phyloP scores from a whole-genome alignment of 192 early-diverging fungal genomes.

The Coemansia sp. region DNA sequence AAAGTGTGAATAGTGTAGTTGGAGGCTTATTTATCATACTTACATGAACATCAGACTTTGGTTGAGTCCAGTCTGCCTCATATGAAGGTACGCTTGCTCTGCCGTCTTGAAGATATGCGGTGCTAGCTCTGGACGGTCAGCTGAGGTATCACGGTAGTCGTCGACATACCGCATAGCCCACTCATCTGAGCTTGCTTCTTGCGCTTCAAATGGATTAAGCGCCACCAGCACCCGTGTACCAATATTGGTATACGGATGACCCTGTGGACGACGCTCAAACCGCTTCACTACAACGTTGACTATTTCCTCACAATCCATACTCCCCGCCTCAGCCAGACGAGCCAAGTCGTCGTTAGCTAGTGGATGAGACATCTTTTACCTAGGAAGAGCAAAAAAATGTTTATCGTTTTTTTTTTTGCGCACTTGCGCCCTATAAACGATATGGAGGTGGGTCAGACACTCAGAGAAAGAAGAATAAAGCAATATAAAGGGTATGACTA shows the following conservation, averaged over 20 bases:
- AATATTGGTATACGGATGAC: constrained; percentile 68
- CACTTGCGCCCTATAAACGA: neutral
- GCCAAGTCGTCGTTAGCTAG: constrained; percentile 45
- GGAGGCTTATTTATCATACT: constrained; percentile 6
- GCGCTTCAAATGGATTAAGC: constrained; percentile 63
- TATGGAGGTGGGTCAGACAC: neutral
- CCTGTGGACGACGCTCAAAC: constrained; percentile 46
- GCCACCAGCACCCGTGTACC: constrained; percentile 69
- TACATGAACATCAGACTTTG: constrained; percentile 66
- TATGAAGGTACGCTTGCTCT: constrained; percentile 69
- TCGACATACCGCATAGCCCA: constrained; percentile 71
- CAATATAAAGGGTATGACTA: neutral
- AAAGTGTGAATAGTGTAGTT: constrained; percentile 46
- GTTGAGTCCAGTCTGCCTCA: constrained; percentile 70
- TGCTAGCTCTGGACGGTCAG: constrained; percentile 40
- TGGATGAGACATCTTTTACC: constrained; percentile 19
- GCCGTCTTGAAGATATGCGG: constrained; percentile 75
- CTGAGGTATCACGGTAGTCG: constrained; percentile 66
- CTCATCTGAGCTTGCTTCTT: constrained; percentile 58
- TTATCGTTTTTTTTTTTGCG: neutral
- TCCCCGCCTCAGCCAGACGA: constrained; percentile 38
- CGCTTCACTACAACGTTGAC: constrained; percentile 48
- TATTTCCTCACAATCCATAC: constrained; percentile 46
- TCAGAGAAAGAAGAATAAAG: neutral
- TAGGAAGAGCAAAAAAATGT: neutral